Conservation (phyloP, 2,329 filamentous ascomycete genomes). For the Calonectria naviculata region DNA sequence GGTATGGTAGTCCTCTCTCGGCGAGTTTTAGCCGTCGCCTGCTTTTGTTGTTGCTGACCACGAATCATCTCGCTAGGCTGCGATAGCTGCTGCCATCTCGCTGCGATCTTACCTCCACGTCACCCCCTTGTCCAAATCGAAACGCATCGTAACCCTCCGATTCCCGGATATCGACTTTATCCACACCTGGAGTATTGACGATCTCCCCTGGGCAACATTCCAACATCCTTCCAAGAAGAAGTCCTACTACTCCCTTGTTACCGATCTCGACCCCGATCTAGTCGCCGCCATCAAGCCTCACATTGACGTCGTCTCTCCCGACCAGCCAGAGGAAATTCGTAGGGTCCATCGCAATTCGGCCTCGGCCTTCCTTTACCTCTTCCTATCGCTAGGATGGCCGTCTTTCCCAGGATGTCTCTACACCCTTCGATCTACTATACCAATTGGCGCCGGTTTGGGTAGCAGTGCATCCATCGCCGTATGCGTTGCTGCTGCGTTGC, state of each 20-base stretch:
- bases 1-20: slow-evolving; percentile 56
- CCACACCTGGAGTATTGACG: slow-evolving; percentile 94
- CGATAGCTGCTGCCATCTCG: slow-evolving; percentile 94
- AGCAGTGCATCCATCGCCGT: slow-evolving; percentile 96
- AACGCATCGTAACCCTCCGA: slow-evolving; percentile 85
- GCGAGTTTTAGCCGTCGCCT: slow-evolving; percentile 6
- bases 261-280: slow-evolving; percentile 84
- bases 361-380: slow-evolving; percentile 90
- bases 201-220: slow-evolving; percentile 88
- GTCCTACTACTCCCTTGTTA: slow-evolving; percentile 92
- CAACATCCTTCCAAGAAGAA: slow-evolving; percentile 87
- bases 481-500: slow-evolving; percentile 84
- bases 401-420: slow-evolving; percentile 86
- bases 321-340: slow-evolving; percentile 75
- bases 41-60: slow-evolving; percentile 27
- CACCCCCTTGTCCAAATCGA: slow-evolving; percentile 92
- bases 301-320: slow-evolving; percentile 75
- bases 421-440: slow-evolving; percentile 92
- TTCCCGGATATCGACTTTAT: slow-evolving; percentile 92
- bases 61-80: slow-evolving; percentile 66
- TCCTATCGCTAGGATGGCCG: slow-evolving; percentile 85
- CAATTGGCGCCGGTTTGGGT: slow-evolving; percentile 89
- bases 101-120: slow-evolving; percentile 97
- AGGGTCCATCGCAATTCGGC: slow-evolving; percentile 89
- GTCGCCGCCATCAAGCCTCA: slow-evolving; percentile 84